Conservation (phyloP, 2,329 filamentous ascomycete species). For the Exophiala dermatitidis region DNA sequence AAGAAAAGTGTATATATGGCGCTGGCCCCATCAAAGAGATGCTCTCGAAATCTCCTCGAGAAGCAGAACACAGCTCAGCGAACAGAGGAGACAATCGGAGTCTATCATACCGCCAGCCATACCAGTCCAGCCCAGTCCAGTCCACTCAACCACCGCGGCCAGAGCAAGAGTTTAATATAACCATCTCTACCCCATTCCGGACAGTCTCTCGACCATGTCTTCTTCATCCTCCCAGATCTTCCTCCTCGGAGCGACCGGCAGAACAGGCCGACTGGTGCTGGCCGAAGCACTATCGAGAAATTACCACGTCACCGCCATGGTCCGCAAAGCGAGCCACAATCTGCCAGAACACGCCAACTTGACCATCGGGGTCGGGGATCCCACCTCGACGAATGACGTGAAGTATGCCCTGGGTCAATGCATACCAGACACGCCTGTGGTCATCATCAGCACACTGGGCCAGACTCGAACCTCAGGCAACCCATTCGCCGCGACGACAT, state of each 20-base stretch:
- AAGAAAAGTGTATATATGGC: too few species aligned
- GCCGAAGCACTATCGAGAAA: constrained; percentile 35
- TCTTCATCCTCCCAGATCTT: constrained; percentile 21
- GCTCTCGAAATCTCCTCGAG: too few species aligned
- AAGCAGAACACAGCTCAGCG: too few species aligned
- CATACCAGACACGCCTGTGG: constrained; percentile 25
- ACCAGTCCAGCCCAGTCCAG: too few species aligned
- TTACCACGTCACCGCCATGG: constrained; percentile 37
- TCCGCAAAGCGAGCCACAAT: constrained; percentile 29
- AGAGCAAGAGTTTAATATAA: too few species aligned
- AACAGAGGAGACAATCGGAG: too few species aligned
- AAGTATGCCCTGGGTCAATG: constrained; percentile 8
- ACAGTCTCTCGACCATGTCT: too few species aligned
- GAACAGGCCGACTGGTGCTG: constrained; percentile 40
- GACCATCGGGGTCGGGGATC: constrained; percentile 25
- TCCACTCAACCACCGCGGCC: too few species aligned
- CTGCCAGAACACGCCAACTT: constrained; percentile 27
- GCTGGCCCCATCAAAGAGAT: too few species aligned
- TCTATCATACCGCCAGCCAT: too few species aligned
- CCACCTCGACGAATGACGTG: constrained; percentile 24
- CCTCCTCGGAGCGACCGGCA: constrained; percentile 40
- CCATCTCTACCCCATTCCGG: too few species aligned
- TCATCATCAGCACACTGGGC: constrained; percentile 46
- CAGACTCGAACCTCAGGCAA: constrained; percentile 42
- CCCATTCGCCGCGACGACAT: constrained; percentile 43